Evolutionary conservation across 176 grass and related monocot genomes (phyloP).

Genomic region (Oryza meyeriana): DNA sequence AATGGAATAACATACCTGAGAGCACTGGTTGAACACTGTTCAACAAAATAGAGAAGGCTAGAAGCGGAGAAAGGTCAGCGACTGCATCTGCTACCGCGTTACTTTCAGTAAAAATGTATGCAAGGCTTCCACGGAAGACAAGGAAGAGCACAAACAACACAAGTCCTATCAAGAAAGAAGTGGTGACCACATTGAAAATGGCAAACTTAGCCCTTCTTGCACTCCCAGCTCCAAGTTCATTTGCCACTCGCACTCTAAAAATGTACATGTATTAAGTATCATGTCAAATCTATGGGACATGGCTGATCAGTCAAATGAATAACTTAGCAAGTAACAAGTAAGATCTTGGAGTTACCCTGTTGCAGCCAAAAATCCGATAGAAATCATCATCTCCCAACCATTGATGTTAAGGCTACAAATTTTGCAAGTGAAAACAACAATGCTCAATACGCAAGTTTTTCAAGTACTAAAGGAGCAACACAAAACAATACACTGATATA

Average conservation of each 20-base stretch:
- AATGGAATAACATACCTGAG: slow-evolving; percentile 44
- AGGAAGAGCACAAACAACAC: slow-evolving; percentile 55
- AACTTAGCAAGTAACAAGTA: not conserved
- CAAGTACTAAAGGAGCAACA: not conserved
- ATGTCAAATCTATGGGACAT: not conserved
- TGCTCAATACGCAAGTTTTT: not conserved
- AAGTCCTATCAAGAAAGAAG: slow-evolving; percentile 41
- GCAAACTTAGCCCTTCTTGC: slow-evolving; percentile 53
- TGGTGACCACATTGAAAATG: slow-evolving; percentile 44
- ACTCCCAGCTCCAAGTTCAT: slow-evolving; percentile 78
- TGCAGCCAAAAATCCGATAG: slow-evolving; percentile 52
- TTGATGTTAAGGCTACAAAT: not conserved
- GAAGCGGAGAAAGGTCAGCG: slow-evolving; percentile 56
- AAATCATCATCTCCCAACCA: slow-evolving; percentile 76
- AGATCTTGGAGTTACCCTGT: slow-evolving; percentile 43
- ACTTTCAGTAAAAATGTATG: slow-evolving; percentile 38
- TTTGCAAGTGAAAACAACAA: not conserved
- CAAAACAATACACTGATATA: not conserved
- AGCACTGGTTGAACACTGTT: slow-evolving; percentile 91
- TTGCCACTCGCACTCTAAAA: slow-evolving; percentile 61
- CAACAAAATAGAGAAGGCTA: slow-evolving; percentile 78
- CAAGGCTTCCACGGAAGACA: slow-evolving; percentile 38
- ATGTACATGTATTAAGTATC: not conserved
- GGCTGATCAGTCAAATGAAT: not conserved
- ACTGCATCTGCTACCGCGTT: slow-evolving; percentile 48